Conservation (phyloP, 805 yeast species). For the Myxozyma udenii region DNA sequence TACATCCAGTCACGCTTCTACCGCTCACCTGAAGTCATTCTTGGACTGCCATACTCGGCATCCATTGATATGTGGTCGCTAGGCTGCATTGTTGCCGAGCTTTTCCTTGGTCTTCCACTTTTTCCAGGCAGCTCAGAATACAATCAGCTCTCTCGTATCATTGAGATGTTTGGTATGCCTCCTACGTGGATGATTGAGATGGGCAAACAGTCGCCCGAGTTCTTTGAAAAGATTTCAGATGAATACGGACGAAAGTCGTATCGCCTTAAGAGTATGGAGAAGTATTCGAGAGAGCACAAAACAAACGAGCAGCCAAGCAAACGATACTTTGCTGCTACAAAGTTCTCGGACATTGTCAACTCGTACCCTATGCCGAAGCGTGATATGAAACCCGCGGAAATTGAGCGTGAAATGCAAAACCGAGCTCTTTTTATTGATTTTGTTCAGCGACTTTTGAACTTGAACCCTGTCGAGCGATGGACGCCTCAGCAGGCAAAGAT, state of each 20-base stretch:
- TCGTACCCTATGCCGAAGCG: conserved; percentile 55
- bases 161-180: conserved; percentile 77
- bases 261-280: conserved; percentile 50
- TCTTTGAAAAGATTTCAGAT: conserved; percentile 50
- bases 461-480: conserved; percentile 93
- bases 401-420: conserved; percentile 67
- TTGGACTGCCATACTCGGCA: conserved; percentile 84
- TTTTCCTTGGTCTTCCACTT: conserved; percentile 85
- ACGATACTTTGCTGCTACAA: conserved; percentile 67
- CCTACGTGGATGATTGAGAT: conserved; percentile 96
- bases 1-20: conserved; percentile 95
- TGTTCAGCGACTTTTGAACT: conserved; percentile 67
- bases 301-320: conserved; percentile 73
- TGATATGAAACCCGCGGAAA: conserved; percentile 40
- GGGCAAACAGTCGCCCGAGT: conserved; percentile 78
- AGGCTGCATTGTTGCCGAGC: conserved; percentile 88
- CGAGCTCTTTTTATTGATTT: conserved; percentile 73
- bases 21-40: conserved; percentile 89
- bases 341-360: conserved; percentile 68
- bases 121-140: conserved; percentile 95
- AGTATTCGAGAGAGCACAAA: conserved; percentile 47
- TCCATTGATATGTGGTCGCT: conserved; percentile 97
- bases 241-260: conserved; percentile 40
- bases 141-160: conserved; percentile 80
- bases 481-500: conserved; percentile 91